Evolutionary conservation across 1,139 yeast genomes (phyloP).

Genomic region (Pichia sp.): DNA sequence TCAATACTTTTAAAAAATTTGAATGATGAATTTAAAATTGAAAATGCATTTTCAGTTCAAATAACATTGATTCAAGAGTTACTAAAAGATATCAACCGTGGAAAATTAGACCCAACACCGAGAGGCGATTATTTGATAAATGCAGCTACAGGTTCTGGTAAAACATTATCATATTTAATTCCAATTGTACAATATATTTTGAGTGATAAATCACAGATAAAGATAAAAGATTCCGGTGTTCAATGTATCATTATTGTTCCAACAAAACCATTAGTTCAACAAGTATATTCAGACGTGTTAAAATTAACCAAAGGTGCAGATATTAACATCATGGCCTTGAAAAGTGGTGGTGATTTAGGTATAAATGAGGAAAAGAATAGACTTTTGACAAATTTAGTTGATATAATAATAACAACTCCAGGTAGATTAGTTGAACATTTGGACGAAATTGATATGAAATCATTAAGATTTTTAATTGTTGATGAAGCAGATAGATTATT

Average conservation of each 20-base stretch:
- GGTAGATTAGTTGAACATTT: conserved; percentile 93
- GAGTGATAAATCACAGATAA: conserved; percentile 21
- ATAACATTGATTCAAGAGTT: conserved; percentile 56
- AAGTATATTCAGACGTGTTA: conserved; percentile 64
- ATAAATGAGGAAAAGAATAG: conserved; percentile 59
- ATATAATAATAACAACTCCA: conserved; percentile 79
- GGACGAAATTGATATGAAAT: conserved; percentile 36
- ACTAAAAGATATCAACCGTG: conserved; percentile 42
- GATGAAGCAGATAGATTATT: conserved; percentile 94
- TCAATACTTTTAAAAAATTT: conserved; percentile 43
- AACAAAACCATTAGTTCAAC: conserved; percentile 79
- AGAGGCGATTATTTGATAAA: conserved; percentile 78
- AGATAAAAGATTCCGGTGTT: conserved; percentile 61
- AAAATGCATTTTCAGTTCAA: conserved; percentile 74
- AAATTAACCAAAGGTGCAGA: conserved; percentile 62
- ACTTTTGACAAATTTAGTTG: conserved; percentile 52
- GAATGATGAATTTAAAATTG: conserved; percentile 35
- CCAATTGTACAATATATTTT: conserved; percentile 70
- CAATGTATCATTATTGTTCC: conserved; percentile 83
- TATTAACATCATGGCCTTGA: conserved; percentile 52
- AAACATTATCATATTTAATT: conserved; percentile 81
- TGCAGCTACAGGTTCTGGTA: conserved; percentile 96
- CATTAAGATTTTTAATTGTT: conserved; percentile 65
- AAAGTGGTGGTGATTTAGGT: conserved; percentile 47
- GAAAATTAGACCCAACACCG: conserved; percentile 50